These are phyloP conservation scores for Drechslerella dactyloides DNA, from an alignment of 2,329 filamentous ascomycete genomes.

Conservation along the genomic window DNA sequence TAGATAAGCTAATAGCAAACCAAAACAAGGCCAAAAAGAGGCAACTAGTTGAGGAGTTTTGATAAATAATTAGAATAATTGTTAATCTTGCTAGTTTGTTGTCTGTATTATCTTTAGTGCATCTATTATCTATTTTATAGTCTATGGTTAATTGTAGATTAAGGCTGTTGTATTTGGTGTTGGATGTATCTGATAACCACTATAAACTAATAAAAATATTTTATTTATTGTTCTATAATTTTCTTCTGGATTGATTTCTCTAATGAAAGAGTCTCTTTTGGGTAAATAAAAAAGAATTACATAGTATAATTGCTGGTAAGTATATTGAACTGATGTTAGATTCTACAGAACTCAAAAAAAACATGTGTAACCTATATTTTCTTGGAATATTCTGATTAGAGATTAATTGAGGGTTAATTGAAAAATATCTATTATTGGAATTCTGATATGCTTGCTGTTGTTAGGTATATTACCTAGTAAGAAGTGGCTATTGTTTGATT, in stretches of 20 bases:
- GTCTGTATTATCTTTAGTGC: conserved; percentile 7
- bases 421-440: conserved; percentile 56
- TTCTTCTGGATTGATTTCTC: too few relatives aligned
- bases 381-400: conserved; percentile 47
- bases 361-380: conserved; percentile 54
- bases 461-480: conserved; percentile 56
- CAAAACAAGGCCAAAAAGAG: background rate
- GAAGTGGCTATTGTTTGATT: conserved; percentile 55
- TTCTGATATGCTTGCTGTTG: conserved; percentile 58
- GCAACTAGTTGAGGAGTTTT: conserved; percentile 5
- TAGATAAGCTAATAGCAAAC: conserved; percentile 6
- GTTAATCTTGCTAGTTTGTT: conserved; percentile 19
- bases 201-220: too few relatives aligned
- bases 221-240: too few relatives aligned
- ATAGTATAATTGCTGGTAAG: background rate
- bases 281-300: conserved; percentile 8
- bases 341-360: conserved; percentile 50
- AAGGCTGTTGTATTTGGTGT: conserved; percentile 12
- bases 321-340: conserved; percentile 57
- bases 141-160: conserved; percentile 3
- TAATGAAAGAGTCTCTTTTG: too few relatives aligned
- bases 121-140: conserved; percentile 14
- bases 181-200: conserved; percentile 9
- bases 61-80: conserved; percentile 22
- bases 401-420: conserved; percentile 49